Conservation (phyloP, 2,329 filamentous ascomycete genomes). For the Cladosporium sp. region DNA sequence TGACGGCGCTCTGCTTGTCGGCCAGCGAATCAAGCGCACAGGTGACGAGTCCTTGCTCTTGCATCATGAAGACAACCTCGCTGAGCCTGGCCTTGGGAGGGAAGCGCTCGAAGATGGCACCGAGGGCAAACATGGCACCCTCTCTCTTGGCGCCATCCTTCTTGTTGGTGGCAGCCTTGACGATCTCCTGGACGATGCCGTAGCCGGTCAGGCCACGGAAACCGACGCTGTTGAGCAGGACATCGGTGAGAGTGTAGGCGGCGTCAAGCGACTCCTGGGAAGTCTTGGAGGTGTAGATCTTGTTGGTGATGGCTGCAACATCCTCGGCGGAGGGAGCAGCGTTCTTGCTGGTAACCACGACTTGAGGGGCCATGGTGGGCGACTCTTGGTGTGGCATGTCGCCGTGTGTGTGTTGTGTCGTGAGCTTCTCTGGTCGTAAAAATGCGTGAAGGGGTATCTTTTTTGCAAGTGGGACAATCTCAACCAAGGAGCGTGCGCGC, state of each 20-base stretch:
- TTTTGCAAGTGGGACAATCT: constrained; percentile 2
- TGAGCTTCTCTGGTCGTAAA: constrained; percentile 8
- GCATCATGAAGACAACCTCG: constrained; percentile 79
- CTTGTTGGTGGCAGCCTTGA: constrained; percentile 86
- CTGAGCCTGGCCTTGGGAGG: constrained; percentile 73
- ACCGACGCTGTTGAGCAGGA: constrained; percentile 65
- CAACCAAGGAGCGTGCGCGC: constrained; percentile 13
- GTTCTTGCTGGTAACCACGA: constrained; percentile 48
- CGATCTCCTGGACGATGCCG: constrained; percentile 62
- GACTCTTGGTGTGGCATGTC: constrained; percentile 53
- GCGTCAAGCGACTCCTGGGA: constrained; percentile 61
- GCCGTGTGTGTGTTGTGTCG: constrained; percentile 3
- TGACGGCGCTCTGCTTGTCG: constrained; percentile 86
- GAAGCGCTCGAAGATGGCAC: constrained; percentile 89
- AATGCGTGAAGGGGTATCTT: constrained; percentile 15
- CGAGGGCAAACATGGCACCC: constrained; percentile 90
- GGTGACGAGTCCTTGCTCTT: constrained; percentile 72
- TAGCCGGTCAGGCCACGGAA: constrained; percentile 63
- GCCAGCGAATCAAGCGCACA: constrained; percentile 80
- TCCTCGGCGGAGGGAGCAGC: constrained; percentile 50
- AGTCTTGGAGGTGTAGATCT: constrained; percentile 52
- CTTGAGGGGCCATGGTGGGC: constrained; percentile 48
- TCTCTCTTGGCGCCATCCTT: constrained; percentile 85
- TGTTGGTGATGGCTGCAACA: constrained; percentile 43
- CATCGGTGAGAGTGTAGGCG: constrained; percentile 63